Conservation (phyloP, 345 rosid species). For the Bruguiera parviflora region DNA sequence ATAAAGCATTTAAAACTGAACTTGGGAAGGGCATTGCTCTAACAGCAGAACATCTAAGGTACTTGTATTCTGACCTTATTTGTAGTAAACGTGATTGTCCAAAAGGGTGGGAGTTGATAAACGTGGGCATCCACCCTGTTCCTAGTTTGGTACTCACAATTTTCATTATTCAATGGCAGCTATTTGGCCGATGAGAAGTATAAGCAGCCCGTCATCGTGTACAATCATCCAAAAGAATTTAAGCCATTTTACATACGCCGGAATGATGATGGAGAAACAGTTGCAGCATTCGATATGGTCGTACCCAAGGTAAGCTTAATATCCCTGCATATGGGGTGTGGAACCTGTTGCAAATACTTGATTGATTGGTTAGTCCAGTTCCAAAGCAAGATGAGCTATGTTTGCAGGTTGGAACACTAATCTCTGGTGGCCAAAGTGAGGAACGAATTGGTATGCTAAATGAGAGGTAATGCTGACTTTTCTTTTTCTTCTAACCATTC, state of each 20-base stretch:
- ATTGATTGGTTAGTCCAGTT: neutral
- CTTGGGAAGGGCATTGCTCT: conserved; percentile 60
- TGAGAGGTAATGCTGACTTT: conserved; percentile 37
- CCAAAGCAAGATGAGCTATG: conserved; percentile 2
- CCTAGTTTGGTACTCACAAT: conserved; percentile 1
- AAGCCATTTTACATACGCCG: conserved; percentile 63
- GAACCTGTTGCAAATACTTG: neutral
- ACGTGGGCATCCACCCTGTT: neutral
- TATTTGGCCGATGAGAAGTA: conserved; percentile 67
- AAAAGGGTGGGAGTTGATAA: neutral
- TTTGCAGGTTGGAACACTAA: conserved; percentile 64
- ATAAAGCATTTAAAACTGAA: conserved; percentile 48
- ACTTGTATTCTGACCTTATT: conserved; percentile 3
- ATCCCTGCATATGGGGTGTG: neutral
- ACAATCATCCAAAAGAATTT: conserved; percentile 56
- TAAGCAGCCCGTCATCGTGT: conserved; percentile 54
- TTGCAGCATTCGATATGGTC: conserved; percentile 87
- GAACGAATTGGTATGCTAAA: conserved; percentile 53
- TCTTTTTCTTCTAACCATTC: too few relatives aligned
- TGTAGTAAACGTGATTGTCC: neutral
- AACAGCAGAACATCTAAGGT: conserved; percentile 76
- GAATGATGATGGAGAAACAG: conserved; percentile 73
- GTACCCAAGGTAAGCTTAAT: conserved; percentile 59
- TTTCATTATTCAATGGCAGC: conserved; percentile 37
- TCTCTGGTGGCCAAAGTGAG: conserved; percentile 80